Evolutionary conservation across 2,329 filamentous ascomycete species (phyloP).

Genomic region (Neofusicoccum cordaticola): DNA sequence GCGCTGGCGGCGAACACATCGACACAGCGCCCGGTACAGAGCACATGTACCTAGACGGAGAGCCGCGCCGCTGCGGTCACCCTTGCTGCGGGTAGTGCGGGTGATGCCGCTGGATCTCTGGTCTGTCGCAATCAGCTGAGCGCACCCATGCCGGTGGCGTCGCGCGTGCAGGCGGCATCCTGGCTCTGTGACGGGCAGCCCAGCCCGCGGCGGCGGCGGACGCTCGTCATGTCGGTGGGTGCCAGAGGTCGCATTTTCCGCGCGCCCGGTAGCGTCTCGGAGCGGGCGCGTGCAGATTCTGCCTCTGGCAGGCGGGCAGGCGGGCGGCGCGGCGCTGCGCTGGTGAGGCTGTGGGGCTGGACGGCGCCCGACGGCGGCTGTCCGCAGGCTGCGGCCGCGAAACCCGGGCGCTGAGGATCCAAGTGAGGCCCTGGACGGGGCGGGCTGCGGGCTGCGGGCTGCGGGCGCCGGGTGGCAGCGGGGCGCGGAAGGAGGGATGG

Average conservation of each 20-base stretch:
- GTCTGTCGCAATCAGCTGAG: conserved; percentile 14
- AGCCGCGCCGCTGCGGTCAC: conserved; percentile 15
- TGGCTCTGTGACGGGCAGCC: conserved; percentile 8
- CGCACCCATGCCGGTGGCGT: conserved; percentile 14
- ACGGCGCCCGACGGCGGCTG: too few relatives aligned
- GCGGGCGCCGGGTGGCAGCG: background rate
- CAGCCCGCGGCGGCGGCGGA: conserved; percentile 2
- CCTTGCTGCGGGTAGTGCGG: conserved; percentile 16
- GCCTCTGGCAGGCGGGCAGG: background rate
- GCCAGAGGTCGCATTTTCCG: conserved; percentile 9
- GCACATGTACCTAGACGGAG: conserved; percentile 12
- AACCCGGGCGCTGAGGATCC: background rate
- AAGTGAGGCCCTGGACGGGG: too few relatives aligned
- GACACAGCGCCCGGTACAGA: background rate
- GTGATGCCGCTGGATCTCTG: conserved; percentile 14
- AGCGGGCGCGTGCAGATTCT: conserved; percentile 16
- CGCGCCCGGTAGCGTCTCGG: conserved; percentile 8
- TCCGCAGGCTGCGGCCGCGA: background rate
- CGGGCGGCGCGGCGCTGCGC: background rate
- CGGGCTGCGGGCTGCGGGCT: background rate
- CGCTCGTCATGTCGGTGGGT: conserved; percentile 9
- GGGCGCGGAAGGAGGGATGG: background rate
- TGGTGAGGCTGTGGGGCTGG: too few relatives aligned
- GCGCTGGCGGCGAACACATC: background rate
- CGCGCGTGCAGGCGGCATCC: conserved; percentile 4